phyloP scores from a whole-genome alignment of 2,329 filamentous ascomycete genomes.

The Beauveria sp. region DNA sequence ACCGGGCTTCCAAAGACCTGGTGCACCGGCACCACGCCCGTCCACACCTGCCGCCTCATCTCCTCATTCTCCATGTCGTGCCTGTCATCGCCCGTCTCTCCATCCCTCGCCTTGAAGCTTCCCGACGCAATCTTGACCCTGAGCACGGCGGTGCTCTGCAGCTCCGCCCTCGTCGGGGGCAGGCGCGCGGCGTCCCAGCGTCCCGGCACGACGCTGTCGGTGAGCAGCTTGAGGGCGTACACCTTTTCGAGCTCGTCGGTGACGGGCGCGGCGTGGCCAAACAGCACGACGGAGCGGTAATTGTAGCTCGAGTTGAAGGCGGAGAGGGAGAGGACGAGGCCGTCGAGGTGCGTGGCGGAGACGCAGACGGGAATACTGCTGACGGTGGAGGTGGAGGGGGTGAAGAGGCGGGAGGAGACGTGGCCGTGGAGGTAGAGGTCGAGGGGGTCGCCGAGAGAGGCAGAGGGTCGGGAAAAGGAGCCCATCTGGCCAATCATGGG shows the following conservation, averaged over 20 bases:
- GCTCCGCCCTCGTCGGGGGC: conserved; percentile 65
- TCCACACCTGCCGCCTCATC: conserved; percentile 41
- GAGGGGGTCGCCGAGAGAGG: conserved; percentile 54
- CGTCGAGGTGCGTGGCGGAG: conserved; percentile 68
- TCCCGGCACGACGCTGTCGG: conserved; percentile 60
- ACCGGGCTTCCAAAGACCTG: conserved; percentile 57
- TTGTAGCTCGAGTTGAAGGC: conserved; percentile 80
- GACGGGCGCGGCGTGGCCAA: conserved; percentile 65
- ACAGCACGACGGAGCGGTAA: conserved; percentile 73
- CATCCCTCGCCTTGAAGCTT: conserved; percentile 66
- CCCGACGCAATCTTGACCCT: conserved; percentile 61
- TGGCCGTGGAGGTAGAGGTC: conserved; percentile 82
- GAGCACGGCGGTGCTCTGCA: conserved; percentile 67
- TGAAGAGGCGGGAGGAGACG: conserved; percentile 70
- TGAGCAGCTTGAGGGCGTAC: conserved; percentile 73
- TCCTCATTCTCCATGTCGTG: conserved; percentile 38
- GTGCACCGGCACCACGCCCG: conserved; percentile 55
- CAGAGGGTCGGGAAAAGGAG: conserved; percentile 56
- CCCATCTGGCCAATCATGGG: conserved; percentile 85
- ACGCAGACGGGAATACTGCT: conserved; percentile 62
- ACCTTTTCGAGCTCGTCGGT: conserved; percentile 62
- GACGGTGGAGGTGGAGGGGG: conserved; percentile 35
- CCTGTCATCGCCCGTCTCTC: conserved; percentile 50
- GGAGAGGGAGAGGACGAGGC: conserved; percentile 70
- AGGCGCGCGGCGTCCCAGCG: conserved; percentile 63